These are phyloP conservation scores for Ophiobolus disseminans DNA, from an alignment of 2,329 filamentous ascomycete species.

Conservation along the genomic window DNA sequence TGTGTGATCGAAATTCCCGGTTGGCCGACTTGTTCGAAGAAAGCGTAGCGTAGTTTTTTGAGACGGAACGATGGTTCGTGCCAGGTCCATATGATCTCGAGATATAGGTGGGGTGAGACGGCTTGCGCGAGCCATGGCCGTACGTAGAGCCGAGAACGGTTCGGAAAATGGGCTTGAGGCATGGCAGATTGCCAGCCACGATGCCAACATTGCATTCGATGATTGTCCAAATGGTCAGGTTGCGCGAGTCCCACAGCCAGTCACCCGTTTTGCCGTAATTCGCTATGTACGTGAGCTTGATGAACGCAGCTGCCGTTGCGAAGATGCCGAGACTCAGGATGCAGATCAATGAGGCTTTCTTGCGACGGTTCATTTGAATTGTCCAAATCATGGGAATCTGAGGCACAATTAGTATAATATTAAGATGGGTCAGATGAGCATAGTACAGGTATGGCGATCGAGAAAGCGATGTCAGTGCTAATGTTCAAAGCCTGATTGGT, in stretches of 20 bases:
- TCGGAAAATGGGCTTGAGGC: slow-evolving; percentile 53
- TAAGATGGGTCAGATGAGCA: not conserved
- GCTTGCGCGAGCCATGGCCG: slow-evolving; percentile 28
- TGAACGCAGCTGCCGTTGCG: slow-evolving; percentile 52
- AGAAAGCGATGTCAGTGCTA: slow-evolving; percentile 52
- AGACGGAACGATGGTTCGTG: slow-evolving; percentile 13
- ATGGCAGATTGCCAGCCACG: slow-evolving; percentile 53
- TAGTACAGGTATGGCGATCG: slow-evolving; percentile 46
- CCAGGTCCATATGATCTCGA: slow-evolving; percentile 26
- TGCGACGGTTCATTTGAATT: slow-evolving; percentile 49
- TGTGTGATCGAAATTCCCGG: slow-evolving; percentile 3
- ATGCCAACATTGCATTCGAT: slow-evolving; percentile 55
- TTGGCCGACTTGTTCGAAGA: slow-evolving; percentile 7
- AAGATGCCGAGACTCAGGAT: slow-evolving; percentile 57
- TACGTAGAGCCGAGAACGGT: slow-evolving; percentile 44
- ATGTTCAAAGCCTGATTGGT: slow-evolving; percentile 55
- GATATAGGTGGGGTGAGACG: slow-evolving; percentile 14
- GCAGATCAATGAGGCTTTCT: slow-evolving; percentile 51
- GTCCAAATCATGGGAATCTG: slow-evolving; percentile 41
- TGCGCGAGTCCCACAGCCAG: slow-evolving; percentile 51
- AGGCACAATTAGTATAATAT: not conserved
- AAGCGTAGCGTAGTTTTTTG: slow-evolving; percentile 14
- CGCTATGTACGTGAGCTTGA: slow-evolving; percentile 48
- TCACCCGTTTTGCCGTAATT: slow-evolving; percentile 49
- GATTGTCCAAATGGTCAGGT: slow-evolving; percentile 58